Base-by-base conservation (phyloP, 192 early-diverging fungal genomes). In the Dissophora ornata region DNA sequence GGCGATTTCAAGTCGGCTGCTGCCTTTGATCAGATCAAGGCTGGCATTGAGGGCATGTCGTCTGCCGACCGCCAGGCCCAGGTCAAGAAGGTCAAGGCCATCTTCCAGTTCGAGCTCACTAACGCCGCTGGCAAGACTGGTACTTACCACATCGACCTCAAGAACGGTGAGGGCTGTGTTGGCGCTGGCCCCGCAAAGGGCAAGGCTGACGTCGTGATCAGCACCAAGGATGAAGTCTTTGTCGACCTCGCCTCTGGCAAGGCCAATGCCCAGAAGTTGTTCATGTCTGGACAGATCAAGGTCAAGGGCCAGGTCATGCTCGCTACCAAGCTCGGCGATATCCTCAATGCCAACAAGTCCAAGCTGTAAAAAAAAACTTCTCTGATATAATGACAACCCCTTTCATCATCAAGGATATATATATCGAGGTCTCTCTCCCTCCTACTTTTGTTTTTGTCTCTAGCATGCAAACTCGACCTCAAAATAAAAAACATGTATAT, bases 211-310 rank as follows among this genome's bases (percentile, higher is more conserved):
- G 82, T 91, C 25, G 88, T 84, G 19, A 83, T 96, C 29, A 62
- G 80, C 21, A 81, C 94, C 71, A 86, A 80, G 59, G 95, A 97
- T 79, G 74, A 79, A 18, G 90, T 91, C 77, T 94, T 97, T 88
- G 88, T 93, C 24, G 90, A 91, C 28, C 62, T 97, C 48, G 92
- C 93, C n/a, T 75, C 83, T 18, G 94, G 94, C 36, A 93, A 90
- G 79, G 68, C 91, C 59, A 93, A 89, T 36, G 88, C 89, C n/a
- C 94, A 97, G 86, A 90, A 92, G 73, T 82, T 89, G 25, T 97
- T 95, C 80, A 93, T 94, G 92, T 71, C 84, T 53, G 93, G 95
- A 55, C 93, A 94, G 69, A 85, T 91, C 80, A 96, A 96, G 84
- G 81, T 90, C 46, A 88, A 88, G 83, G 89, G 89, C 53, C 88